Conservation (phyloP, 2,329 filamentous ascomycete species). For the Coniochaeta sp. region DNA sequence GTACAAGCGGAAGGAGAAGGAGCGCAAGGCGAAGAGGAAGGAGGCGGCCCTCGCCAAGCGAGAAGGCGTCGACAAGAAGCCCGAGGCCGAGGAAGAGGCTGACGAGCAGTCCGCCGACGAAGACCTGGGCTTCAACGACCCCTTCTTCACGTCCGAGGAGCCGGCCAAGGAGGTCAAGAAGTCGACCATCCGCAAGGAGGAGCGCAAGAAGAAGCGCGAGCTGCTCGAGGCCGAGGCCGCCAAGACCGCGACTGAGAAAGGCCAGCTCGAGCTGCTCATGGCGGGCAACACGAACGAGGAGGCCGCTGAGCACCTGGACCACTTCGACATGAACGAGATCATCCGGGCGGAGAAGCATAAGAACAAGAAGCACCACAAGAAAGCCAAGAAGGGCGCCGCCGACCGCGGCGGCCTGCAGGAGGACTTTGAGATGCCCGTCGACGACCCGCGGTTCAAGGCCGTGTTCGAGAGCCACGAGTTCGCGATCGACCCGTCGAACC, state of each 20-base stretch:
- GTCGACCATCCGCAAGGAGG: slow-evolving; percentile 62
- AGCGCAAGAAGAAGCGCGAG: slow-evolving; percentile 69
- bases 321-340: slow-evolving; percentile 96
- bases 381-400: slow-evolving; percentile 33
- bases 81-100: slow-evolving; percentile 26
- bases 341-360: slow-evolving; percentile 74
- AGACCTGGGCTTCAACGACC: slow-evolving; percentile 86
- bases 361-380: slow-evolving; percentile 47
- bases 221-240: slow-evolving; percentile 64
- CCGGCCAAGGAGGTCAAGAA: slow-evolving; percentile 50
- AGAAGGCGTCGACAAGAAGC: slow-evolving; percentile 39
- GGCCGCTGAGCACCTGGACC: slow-evolving; percentile 57
- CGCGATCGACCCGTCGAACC: slow-evolving; percentile 93
- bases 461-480: slow-evolving; percentile 90
- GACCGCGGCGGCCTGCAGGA: slow-evolving; percentile 48
- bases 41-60: slow-evolving; percentile 62
- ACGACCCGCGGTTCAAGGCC: slow-evolving; percentile 75
- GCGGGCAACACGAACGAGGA: slow-evolving; percentile 51
- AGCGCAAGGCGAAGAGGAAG: slow-evolving; percentile 79
- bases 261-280: slow-evolving; percentile 84
- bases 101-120: slow-evolving; percentile 31
- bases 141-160: slow-evolving; percentile 76
- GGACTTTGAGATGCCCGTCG: slow-evolving; percentile 72
- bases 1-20: slow-evolving; percentile 86
- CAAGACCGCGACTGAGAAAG: slow-evolving; percentile 60